phyloP scores from a whole-genome alignment of 805 yeast genomes.

The Kodamaea fukazawae region DNA sequence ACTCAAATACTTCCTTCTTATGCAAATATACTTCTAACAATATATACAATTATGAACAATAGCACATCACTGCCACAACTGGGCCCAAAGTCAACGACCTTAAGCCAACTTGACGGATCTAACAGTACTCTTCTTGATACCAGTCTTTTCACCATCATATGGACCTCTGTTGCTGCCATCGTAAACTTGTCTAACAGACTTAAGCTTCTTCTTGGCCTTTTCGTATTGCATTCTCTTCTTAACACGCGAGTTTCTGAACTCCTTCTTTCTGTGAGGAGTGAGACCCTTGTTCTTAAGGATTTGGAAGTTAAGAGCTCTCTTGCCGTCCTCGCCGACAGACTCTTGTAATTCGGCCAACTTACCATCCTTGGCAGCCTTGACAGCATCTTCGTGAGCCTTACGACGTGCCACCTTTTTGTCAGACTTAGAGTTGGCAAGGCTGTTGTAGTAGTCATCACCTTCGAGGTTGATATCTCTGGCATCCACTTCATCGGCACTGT shows the following conservation, averaged over 20 bases:
- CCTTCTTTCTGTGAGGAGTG: conserved; percentile 90
- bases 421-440: conserved; percentile 46
- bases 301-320: conserved; percentile 93
- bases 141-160: conserved; percentile 92
- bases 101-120: conserved; percentile 72
- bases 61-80: too few species aligned
- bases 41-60: too few species aligned
- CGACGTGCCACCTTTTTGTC: conserved; percentile 54
- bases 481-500: conserved; percentile 44
- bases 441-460: conserved; percentile 53
- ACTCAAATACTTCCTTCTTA: too few species aligned
- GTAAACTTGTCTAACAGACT: conserved; percentile 88
- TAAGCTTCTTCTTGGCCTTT: conserved; percentile 88
- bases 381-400: conserved; percentile 66
- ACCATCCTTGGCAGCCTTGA: conserved; percentile 80
- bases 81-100: background rate
- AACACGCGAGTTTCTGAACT: conserved; percentile 91
- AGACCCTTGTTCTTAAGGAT: conserved; percentile 95
- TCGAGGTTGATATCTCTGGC: conserved; percentile 41
- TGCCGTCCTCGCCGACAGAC: conserved; percentile 71
- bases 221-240: conserved; percentile 98
- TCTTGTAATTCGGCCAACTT: conserved; percentile 70
- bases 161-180: conserved; percentile 64
- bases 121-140: conserved; percentile 93
- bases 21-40: too few species aligned